Evolutionary conservation across 371 early-diverging fungal species (phyloP).

Genomic region (Saksenaea oblongispora): DNA sequence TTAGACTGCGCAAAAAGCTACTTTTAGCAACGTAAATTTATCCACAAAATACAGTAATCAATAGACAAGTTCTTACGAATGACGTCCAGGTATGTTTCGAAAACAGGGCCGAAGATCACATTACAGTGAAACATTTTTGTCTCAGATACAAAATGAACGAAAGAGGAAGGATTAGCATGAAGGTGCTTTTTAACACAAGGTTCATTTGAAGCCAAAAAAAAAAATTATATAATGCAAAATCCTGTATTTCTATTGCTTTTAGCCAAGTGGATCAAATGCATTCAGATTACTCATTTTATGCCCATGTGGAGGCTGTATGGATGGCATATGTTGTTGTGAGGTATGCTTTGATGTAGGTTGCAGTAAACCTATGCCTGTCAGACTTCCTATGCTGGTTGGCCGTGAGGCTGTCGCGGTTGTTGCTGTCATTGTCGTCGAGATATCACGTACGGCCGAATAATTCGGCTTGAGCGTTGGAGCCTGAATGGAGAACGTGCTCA

Average conservation of each 20-base stretch:
- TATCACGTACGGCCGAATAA: slow-evolving; percentile 15
- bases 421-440: slow-evolving; percentile 6
- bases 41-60: no score
- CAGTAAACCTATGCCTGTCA: slow-evolving; percentile 28
- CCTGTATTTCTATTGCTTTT: slow-evolving; percentile 9
- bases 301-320: slow-evolving; percentile 10
- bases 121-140: no score
- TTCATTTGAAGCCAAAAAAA: no score
- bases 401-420: slow-evolving; percentile 9
- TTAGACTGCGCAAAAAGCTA: no score
- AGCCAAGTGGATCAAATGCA: slow-evolving; percentile 47
- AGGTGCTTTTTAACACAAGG: no score
- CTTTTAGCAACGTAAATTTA: no score
- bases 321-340: slow-evolving; percentile 2
- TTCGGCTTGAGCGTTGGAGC: slow-evolving; percentile 6
- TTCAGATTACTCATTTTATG: slow-evolving; percentile 25
- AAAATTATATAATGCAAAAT: no score
- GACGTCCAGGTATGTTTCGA: no score
- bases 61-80: no score
- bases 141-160: no score
- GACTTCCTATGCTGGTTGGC: slow-evolving; percentile 8
- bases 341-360: slow-evolving; percentile 20
- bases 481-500: slow-evolving; percentile 7
- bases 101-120: no score
- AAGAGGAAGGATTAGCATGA: no score